Base-by-base conservation (phyloP, 257 asterid species). In the Scutellaria barbata region DNA sequence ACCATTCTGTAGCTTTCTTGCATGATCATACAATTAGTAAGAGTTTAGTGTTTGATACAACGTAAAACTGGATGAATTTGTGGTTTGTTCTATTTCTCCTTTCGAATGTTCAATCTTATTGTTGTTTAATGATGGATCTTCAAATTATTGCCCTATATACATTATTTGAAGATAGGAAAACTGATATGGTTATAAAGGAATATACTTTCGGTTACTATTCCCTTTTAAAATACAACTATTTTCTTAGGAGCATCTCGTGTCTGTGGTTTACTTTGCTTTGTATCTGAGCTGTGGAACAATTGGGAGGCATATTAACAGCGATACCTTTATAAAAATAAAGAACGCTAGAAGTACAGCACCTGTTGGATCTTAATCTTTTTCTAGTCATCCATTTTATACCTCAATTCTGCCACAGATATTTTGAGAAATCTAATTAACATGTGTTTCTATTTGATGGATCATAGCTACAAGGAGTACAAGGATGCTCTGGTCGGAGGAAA, bases 401-500 rank as follows among this genome's bases (percentile, higher is more conserved):
- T 81, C 13, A 53, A 46, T 57, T 81, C 35, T 35, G 41, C 63
- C 55, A 42, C 35, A 37, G 12, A n/a, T 45, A 46, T 69, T 65
- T 62, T 62, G 5, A 40, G 18, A 72, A 58, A 37, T 25, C 50
- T 16, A 59, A 59, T 66, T 69, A 55, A 67, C 52, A 8, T 37
- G 43, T 42, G 72, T 30, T 6, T 60, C 16, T 35, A 30, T 71
- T 8, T 63, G 58, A 71, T 43, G 59, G 62, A 50, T 68, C 65
- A 22, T 66, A 89, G 97, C 85, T 48, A 47, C 88, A 81, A 69
- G 91, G 81, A 74, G 84, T 79, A 70, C 88, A 84, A 64, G 96
- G 88, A 80, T 82, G 85, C 78, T 61, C 89, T 11, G 80, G 90
- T 64, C 82, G 99, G 74, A 84, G 86, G 89, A 95, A 89, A 86